These are phyloP conservation scores for Eucalyptus tenuipes DNA, from an alignment of 345 rosid genomes.

Conservation along the genomic window DNA sequence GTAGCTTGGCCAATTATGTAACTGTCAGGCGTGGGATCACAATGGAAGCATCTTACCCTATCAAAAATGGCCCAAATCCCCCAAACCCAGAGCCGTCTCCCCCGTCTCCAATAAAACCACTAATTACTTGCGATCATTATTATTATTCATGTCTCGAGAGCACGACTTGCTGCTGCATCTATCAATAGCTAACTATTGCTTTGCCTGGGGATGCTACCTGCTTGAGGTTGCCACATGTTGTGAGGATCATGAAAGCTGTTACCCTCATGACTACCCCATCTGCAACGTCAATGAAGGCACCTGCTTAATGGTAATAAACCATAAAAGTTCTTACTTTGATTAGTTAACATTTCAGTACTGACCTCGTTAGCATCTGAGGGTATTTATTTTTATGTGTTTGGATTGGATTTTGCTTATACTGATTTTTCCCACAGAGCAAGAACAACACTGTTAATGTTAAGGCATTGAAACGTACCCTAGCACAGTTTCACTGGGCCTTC, in stretches of 20 bases:
- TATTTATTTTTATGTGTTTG: background rate
- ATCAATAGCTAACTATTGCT: slow-evolving; percentile 44
- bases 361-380: background rate
- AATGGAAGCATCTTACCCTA: slow-evolving; percentile 71
- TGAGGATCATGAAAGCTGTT: slow-evolving; percentile 65
- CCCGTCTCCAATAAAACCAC: slow-evolving; percentile 68
- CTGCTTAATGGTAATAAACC: slow-evolving; percentile 40
- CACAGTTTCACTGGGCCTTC: slow-evolving; percentile 48
- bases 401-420: background rate
- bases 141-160: slow-evolving; percentile 50
- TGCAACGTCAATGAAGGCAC: slow-evolving; percentile 46
- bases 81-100: slow-evolving; percentile 93
- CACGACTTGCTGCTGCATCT: slow-evolving; percentile 75
- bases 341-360: background rate
- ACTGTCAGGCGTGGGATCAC: slow-evolving; percentile 80
- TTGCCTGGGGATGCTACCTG: slow-evolving; percentile 91
- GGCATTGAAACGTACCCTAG: slow-evolving; percentile 61
- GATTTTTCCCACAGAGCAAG: slow-evolving; percentile 49
- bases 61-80: slow-evolving; percentile 68
- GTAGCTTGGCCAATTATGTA: slow-evolving; percentile 14
- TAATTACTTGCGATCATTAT: slow-evolving; percentile 45
- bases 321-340: background rate
- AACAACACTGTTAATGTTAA: slow-evolving; percentile 54
- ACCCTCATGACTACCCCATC: slow-evolving; percentile 75
- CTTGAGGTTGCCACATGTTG: slow-evolving; percentile 82